Conservation (phyloP, 2,329 filamentous ascomycete genomes). For the Aspergillus sp. region DNA sequence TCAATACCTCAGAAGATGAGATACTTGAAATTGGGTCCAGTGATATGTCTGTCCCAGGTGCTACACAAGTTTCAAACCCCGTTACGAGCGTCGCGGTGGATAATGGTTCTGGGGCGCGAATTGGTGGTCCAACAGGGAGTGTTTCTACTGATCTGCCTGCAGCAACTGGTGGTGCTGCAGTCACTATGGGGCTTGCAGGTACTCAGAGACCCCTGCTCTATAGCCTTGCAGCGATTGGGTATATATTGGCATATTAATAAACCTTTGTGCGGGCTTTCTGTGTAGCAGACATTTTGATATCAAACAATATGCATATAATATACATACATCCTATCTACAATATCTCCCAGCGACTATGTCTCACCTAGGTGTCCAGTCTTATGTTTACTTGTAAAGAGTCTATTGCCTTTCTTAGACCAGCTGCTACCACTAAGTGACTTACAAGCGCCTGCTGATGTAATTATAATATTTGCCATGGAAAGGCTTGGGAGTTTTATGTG, state of each 20-base stretch:
- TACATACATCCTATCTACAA: not conserved
- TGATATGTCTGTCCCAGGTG: slow-evolving; percentile 43
- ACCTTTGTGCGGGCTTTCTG: too few relatives aligned
- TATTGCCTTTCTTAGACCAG: too few relatives aligned
- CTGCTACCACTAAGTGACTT: too few relatives aligned
- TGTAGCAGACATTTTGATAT: not conserved
- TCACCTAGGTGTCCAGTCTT: too few relatives aligned
- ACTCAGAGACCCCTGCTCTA: slow-evolving; percentile 12
- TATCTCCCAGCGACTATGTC: too few relatives aligned
- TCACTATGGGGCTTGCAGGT: slow-evolving; percentile 8
- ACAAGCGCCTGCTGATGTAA: too few relatives aligned
- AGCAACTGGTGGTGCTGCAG: slow-evolving; percentile 11
- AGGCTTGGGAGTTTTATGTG: too few relatives aligned
- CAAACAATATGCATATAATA: too few relatives aligned
- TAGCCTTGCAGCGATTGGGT: slow-evolving; percentile 16
- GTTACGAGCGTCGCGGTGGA: slow-evolving; percentile 38
- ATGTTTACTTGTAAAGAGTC: too few relatives aligned
- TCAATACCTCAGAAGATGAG: slow-evolving; percentile 45
- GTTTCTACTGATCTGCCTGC: slow-evolving; percentile 11
- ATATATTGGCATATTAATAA: slow-evolving; percentile 5
- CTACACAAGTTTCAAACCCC: slow-evolving; percentile 44
- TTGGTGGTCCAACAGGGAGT: slow-evolving; percentile 19
- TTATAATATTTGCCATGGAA: too few relatives aligned
- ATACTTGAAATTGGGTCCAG: slow-evolving; percentile 49
- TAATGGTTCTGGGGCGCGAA: slow-evolving; percentile 38